A percentile compares a stretch with the other conserved stretches of the same genome.
These are phyloP conservation scores for Fusarium sp. DNA, from an alignment of 2,329 filamentous ascomycete genomes.

Conservation along the genomic window DNA sequence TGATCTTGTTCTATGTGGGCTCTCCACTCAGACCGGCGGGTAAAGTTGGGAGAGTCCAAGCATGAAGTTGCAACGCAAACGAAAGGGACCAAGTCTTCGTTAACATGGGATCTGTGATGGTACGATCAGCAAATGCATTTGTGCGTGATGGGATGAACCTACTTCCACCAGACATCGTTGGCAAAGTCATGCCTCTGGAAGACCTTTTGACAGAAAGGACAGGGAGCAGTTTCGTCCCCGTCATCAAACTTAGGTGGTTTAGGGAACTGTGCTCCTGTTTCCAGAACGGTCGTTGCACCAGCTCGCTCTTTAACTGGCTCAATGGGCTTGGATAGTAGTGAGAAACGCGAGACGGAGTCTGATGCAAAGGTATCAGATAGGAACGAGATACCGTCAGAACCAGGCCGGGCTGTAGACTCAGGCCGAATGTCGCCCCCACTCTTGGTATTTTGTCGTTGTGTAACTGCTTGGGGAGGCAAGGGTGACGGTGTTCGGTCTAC, in stretches of 20 bases:
- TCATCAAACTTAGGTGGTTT: neutral
- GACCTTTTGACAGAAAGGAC: neutral
- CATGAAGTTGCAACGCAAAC: neutral
- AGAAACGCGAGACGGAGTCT: too few relatives aligned
- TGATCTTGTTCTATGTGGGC: neutral
- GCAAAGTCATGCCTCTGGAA: neutral
- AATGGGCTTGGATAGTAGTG: too few relatives aligned
- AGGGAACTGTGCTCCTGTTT: neutral
- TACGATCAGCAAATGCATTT: fast-evolving
- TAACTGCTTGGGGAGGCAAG: neutral
- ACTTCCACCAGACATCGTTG: neutral
- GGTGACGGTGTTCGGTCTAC: neutral
- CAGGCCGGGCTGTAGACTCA: too few relatives aligned
- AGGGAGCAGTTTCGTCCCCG: neutral
- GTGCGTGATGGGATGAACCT: neutral
- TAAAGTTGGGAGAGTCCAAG: neutral
- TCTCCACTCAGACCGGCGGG: neutral
- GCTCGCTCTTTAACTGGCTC: too few relatives aligned
- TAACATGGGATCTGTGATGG: neutral
- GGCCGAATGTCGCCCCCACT: neutral
- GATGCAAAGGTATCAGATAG: neutral
- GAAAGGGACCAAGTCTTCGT: neutral
- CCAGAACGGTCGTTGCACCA: neutral
- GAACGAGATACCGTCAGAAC: neutral
- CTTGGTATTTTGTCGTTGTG: fast-evolving